Percentiles rank a stretch among this genome's conserved stretches.
Conservation (phyloP, 306 rosid genomes). For the Pyrus betulifolia region DNA sequence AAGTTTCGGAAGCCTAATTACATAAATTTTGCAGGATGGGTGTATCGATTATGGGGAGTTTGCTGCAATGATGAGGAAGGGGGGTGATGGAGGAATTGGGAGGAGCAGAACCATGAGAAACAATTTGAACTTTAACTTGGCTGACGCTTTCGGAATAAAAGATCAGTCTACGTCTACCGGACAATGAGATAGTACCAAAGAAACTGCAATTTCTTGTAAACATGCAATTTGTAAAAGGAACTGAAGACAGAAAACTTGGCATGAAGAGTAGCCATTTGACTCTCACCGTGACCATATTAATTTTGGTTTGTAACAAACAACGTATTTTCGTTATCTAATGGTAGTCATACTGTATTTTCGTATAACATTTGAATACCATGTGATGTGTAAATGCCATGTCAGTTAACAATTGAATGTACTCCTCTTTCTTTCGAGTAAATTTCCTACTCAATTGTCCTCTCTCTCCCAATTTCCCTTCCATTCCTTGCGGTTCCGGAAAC, state of each 20-base stretch:
- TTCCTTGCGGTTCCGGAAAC: too few relatives aligned
- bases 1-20: not conserved
- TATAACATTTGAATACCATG: too few relatives aligned
- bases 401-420: too few relatives aligned
- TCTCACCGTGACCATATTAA: too few relatives aligned
- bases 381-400: too few relatives aligned
- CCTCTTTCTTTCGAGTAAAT: too few relatives aligned
- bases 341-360: too few relatives aligned
- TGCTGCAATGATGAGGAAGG: slow-evolving; percentile 82
- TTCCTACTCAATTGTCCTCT: too few relatives aligned
- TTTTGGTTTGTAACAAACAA: too few relatives aligned
- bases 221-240: not conserved
- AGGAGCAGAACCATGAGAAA: slow-evolving; percentile 59
- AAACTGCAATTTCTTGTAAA: slow-evolving; percentile 22
- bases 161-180: slow-evolving; percentile 27
- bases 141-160: slow-evolving; percentile 61
- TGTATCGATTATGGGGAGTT: slow-evolving; percentile 82
- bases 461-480: too few relatives aligned
- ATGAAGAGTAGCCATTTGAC: not conserved
- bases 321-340: too few relatives aligned
- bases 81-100: slow-evolving; percentile 52
- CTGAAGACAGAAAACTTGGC: not conserved
- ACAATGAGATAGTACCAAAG: slow-evolving; percentile 17
- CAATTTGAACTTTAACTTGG: slow-evolving; percentile 67
- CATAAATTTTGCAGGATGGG: slow-evolving; percentile 52